Evolutionary conservation across 257 asterid species (phyloP).

Genomic region (Solanum rostratum): DNA sequence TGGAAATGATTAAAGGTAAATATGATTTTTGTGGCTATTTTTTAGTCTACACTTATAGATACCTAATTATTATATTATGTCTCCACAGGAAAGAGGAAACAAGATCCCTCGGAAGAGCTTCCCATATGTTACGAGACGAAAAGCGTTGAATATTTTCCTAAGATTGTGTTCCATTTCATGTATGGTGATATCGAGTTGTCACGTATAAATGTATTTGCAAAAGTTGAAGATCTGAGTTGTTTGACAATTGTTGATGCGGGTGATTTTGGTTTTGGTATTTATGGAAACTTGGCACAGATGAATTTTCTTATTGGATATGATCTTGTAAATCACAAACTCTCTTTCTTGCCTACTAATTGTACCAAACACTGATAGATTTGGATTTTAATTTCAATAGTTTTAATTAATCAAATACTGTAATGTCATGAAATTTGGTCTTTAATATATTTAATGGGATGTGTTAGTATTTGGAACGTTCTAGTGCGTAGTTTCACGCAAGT

Average conservation of each 20-base stretch:
- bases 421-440: background rate
- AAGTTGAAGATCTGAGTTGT: slow-evolving; percentile 29
- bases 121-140: background rate
- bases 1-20: background rate
- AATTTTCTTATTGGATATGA: slow-evolving; percentile 44
- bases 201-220: slow-evolving; percentile 15
- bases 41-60: background rate
- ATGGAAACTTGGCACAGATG: slow-evolving; percentile 41
- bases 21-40: background rate
- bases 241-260: slow-evolving; percentile 12
- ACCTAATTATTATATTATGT: background rate
- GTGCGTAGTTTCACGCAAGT: background rate
- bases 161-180: slow-evolving; percentile 21
- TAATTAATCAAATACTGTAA: background rate
- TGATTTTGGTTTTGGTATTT: slow-evolving; percentile 8
- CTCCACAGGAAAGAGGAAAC: background rate
- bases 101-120: background rate
- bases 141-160: slow-evolving; percentile 4
- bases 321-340: slow-evolving; percentile 15
- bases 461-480: background rate
- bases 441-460: background rate
- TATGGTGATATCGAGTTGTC: slow-evolving; percentile 35
- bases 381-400: background rate
- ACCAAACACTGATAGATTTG: slow-evolving; percentile 1
- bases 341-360: slow-evolving; percentile 33